Evolutionary conservation across 2,329 filamentous ascomycete genomes (phyloP), one percentile per base, ranked within the genome.

Genomic region (Aspergillus sp.): DNA sequence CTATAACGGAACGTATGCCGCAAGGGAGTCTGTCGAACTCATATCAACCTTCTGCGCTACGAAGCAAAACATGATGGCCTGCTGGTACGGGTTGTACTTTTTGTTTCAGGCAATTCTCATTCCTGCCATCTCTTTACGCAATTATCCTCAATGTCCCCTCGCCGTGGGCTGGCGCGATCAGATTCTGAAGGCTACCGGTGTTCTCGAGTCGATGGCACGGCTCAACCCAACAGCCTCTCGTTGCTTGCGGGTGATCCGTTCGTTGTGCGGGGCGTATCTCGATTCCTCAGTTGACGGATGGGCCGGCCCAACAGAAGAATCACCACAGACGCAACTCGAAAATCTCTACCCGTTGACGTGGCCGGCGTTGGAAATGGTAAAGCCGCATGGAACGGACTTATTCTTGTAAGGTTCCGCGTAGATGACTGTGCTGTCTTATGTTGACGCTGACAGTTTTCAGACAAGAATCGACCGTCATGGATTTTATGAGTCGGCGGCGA

Each of bases 1-100:
- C 36, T 11, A 37, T 30, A 5, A 49, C 51, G 4, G 44, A 41
- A 10, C 30, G 33, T 35, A 50, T 8, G 49, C 48, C 27, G 49
- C 53, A 1, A 39, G 47, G 14, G 52, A 51, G 19, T 54, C 49
- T 2, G 56, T 59, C 13, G 39, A 42, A 2, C 44, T 43, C 8
- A 52, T 58, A 5, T 48, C 44, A 4, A 15, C 16, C 10, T 57
- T 51, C 37, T 51, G 52, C n/a, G 48, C 26, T 33, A 16, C 41
- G 42, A 2, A 45, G 45, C n/a, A 45, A 15, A 53, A 44, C 6
- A 47, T 48, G 34, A 38, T 58, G 37, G 46, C 46, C 12, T 48
- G 43, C 31, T 56, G 52, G 53, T 57, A 58, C 32, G 48, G 49
- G 12, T 34, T 57, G 32, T 57, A 58, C 31, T 57, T 57, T 28